Conservation (phyloP, 352 stramenopile genomes). For the Pythium monospermum region DNA sequence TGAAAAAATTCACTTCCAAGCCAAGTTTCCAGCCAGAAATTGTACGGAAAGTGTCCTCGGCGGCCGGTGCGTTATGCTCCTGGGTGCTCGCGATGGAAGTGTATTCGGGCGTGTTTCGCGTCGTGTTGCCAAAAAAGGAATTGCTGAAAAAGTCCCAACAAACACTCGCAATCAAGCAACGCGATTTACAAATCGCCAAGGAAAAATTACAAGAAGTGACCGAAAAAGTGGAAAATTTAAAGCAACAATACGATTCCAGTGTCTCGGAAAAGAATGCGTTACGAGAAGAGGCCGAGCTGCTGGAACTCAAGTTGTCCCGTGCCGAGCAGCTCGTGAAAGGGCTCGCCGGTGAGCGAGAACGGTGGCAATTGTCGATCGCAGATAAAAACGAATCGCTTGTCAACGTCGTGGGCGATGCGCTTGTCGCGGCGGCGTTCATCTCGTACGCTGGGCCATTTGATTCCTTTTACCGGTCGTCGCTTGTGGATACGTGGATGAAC, state of each 20-base stretch:
- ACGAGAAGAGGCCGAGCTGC: conserved; percentile 87
- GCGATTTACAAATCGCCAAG: conserved; percentile 82
- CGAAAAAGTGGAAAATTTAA: conserved; percentile 88
- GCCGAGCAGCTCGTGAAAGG: conserved; percentile 93
- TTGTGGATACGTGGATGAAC: conserved; percentile 88
- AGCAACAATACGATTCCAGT: conserved; percentile 89
- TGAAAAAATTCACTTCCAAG: conserved; percentile 93
- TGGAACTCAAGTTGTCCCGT: conserved; percentile 91
- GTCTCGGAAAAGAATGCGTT: conserved; percentile 93
- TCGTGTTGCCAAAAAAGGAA: conserved; percentile 89
- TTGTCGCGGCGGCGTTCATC: conserved; percentile 92
- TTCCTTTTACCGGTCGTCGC: conserved; percentile 82
- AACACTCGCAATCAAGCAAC: conserved; percentile 83
- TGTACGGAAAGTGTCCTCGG: conserved; percentile 86
- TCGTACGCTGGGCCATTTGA: conserved; percentile 96
- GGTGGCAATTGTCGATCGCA: conserved; percentile 90
- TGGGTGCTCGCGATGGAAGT: conserved; percentile 92
- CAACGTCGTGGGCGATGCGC: conserved; percentile 89
- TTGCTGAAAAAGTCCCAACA: conserved; percentile 84
- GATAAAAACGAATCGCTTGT: conserved; percentile 85
- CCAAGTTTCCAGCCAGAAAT: conserved; percentile 84
- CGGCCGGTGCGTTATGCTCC: conserved; percentile 85
- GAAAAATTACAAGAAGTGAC: conserved; percentile 89
- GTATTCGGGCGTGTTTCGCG: conserved; percentile 84
- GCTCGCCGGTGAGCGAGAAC: conserved; percentile 90